These are phyloP conservation scores for Ammopiptanthus mongolicus DNA, from an alignment of 306 rosid species.

Conservation along the genomic window DNA sequence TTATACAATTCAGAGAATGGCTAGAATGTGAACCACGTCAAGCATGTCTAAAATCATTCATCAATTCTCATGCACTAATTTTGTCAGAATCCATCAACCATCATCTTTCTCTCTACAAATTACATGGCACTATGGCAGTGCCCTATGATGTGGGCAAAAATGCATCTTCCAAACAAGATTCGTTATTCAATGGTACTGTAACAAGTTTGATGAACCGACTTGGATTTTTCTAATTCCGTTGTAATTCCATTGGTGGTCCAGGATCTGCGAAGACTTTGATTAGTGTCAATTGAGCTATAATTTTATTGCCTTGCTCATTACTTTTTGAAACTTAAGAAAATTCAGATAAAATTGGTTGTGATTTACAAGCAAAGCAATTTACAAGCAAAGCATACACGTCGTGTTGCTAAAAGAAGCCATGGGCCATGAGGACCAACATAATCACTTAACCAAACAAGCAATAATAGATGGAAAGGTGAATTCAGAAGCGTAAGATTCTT, in stretches of 20 bases:
- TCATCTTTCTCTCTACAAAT: background rate
- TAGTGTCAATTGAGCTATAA: background rate
- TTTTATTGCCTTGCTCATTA: background rate
- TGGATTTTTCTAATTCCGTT: background rate
- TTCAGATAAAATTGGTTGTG: background rate
- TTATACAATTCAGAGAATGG: background rate
- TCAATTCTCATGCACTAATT: background rate
- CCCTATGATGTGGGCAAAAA: background rate
- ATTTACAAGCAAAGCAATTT: background rate
- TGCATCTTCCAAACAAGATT: background rate
- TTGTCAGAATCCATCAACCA: background rate
- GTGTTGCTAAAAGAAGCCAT: background rate
- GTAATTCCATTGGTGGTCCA: too few relatives aligned
- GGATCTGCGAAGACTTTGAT: background rate
- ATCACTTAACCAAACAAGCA: background rate
- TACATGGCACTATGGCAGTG: background rate
- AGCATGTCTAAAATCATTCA: background rate
- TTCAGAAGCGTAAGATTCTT: background rate
- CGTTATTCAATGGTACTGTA: background rate
- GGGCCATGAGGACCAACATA: background rate
- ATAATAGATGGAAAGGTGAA: background rate
- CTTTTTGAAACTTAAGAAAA: background rate
- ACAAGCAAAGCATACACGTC: background rate
- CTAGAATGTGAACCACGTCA: background rate
- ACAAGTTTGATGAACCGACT: background rate